Percentiles rank a stretch among this genome's conserved stretches.
phyloP scores from a whole-genome alignment of 192 early-diverging fungal species.

The Coemansia sp. region DNA sequence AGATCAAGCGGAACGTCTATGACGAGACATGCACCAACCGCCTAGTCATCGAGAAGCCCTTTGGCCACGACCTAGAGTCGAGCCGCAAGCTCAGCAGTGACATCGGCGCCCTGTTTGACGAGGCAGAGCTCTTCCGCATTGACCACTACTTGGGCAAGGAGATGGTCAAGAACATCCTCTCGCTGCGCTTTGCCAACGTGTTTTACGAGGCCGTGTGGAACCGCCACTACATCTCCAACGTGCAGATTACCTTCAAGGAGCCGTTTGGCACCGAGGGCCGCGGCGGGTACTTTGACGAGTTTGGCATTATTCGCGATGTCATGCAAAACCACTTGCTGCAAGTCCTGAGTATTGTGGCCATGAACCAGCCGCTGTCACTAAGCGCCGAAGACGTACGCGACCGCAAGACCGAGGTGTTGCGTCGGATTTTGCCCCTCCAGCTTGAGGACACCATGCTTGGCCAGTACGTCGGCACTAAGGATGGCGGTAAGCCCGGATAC shows the following conservation, averaged over 20 bases:
- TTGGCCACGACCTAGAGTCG: slow-evolving; percentile 87
- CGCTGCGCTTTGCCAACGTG: slow-evolving; percentile 89
- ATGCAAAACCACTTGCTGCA: slow-evolving; percentile 94
- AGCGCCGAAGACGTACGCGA: slow-evolving; percentile 89
- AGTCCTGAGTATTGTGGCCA: slow-evolving; percentile 88
- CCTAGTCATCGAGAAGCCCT: slow-evolving; percentile 95
- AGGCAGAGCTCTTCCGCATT: slow-evolving; percentile 95
- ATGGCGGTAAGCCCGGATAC: slow-evolving; percentile 85
- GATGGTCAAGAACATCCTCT: slow-evolving; percentile 97
- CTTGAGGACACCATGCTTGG: slow-evolving; percentile 85
- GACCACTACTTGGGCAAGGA: slow-evolving; percentile 98
- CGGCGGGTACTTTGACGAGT: slow-evolving; percentile 98
- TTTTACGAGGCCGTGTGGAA: slow-evolving; percentile 93
- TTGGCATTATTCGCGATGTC: slow-evolving; percentile 97
- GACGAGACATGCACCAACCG: slow-evolving; percentile 67
- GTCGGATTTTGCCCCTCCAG: slow-evolving; percentile 71
- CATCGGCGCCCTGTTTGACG: slow-evolving; percentile 75
- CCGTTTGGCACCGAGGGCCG: slow-evolving; percentile 94
- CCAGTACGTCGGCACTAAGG: slow-evolving; percentile 80
- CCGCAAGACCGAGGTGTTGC: slow-evolving; percentile 90
- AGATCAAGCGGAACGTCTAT: slow-evolving; percentile 74
- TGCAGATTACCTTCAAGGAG: slow-evolving; percentile 98
- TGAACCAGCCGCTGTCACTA: slow-evolving; percentile 88
- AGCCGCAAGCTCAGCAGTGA: slow-evolving; percentile 68
- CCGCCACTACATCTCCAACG: slow-evolving; percentile 79